Base-by-base conservation (phyloP, 768 basidiomycete genomes). In the Trametes cinnabarina region DNA sequence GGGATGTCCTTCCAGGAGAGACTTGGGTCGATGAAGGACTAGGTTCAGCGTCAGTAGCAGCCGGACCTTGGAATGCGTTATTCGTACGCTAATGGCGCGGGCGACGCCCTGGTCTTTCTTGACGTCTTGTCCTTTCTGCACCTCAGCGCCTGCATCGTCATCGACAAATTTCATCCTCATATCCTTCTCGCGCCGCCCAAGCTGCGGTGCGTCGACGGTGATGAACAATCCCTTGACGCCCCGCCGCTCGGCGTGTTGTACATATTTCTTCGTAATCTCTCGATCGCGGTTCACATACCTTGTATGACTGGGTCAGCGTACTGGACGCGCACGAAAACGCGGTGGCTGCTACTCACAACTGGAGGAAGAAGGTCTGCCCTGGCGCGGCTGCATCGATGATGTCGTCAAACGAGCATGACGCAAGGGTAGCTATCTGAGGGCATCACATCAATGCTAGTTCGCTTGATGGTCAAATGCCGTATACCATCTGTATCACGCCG, bases 161-260 rank as follows among this genome's bases (percentile, higher is more conserved):
- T 85, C 88, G 5, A 61, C 63, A 41, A 59, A 48, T 37, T 57
- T 61, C 51, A 57, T 61, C 61, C 53, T 58, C 65, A 63, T 53
- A 76, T 98, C 84, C 74, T 93, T 93, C 71, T 96, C 94, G 54
- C 95, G 82, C 12, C 94, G 83, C 40, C 96, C 96, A 8, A 98
- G 85, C 64, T 97, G 94, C 3, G 96, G 95, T 0, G 96, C 96
- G 74, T 98, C 96, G 23, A 98, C 96, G 0, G 96, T 98, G 69
- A 98, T 96, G 74, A 98, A 97, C 14, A 98, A 76, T 2, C 82
- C 96, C 70, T 94, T 95, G 66, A 99, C 82, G 2, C 96, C 96
- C 19, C 94, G 84, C 60, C 79, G 76, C 73, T 94, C 94, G 1
- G 96, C 96, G 62, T 96, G 91, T 66, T 91, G 84, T 0, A 98